Percentiles rank a stretch among this genome's conserved stretches.
Conservation (phyloP, 768 basidiomycete genomes). For the Amanita jacksonii region DNA sequence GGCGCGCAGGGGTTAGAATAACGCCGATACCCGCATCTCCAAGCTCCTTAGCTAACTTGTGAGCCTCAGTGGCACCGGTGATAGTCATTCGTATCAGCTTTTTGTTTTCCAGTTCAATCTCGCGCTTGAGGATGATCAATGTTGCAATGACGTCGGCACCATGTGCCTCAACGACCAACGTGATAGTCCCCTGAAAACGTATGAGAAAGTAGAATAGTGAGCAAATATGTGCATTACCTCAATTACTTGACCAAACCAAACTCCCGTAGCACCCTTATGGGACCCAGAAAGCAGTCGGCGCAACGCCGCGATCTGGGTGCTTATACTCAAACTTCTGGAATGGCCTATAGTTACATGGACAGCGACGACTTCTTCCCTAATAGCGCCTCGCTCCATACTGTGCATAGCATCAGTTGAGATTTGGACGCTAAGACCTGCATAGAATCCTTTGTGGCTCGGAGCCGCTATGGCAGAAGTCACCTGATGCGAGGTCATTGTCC, state of each 20-base stretch:
- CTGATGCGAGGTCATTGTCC: conserved; percentile 13
- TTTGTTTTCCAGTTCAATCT: conserved; percentile 42
- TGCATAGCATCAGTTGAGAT: conserved; percentile 56
- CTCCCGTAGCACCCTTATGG: conserved; percentile 25
- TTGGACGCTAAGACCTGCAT: conserved; percentile 54
- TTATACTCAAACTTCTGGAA: conserved; percentile 46
- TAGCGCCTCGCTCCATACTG: conserved; percentile 49
- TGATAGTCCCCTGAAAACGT: conserved; percentile 46
- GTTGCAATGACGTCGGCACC: conserved; percentile 81
- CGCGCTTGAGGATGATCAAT: conserved; percentile 57
- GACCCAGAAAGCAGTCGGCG: conserved; percentile 50
- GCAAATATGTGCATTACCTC: conserved; percentile 21
- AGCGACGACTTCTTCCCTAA: conserved; percentile 54
- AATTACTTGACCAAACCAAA: conserved; percentile 37
- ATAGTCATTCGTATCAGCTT: conserved; percentile 47
- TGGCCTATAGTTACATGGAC: conserved; percentile 58
- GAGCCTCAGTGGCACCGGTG: conserved; percentile 56
- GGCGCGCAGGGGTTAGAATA: conserved; percentile 43
- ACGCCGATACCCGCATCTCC: conserved; percentile 38
- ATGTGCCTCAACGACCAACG: conserved; percentile 65
- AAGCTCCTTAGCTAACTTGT: conserved; percentile 61
- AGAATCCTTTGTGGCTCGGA: conserved; percentile 43
- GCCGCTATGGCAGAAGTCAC: conserved; percentile 55
- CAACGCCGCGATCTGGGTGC: conserved; percentile 73
- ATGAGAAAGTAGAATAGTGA: not conserved